Evolutionary conservation across 2,329 filamentous ascomycete genomes (phyloP), one percentile per base, ranked within the genome.

Genomic region (Pyricularia sp.): DNA sequence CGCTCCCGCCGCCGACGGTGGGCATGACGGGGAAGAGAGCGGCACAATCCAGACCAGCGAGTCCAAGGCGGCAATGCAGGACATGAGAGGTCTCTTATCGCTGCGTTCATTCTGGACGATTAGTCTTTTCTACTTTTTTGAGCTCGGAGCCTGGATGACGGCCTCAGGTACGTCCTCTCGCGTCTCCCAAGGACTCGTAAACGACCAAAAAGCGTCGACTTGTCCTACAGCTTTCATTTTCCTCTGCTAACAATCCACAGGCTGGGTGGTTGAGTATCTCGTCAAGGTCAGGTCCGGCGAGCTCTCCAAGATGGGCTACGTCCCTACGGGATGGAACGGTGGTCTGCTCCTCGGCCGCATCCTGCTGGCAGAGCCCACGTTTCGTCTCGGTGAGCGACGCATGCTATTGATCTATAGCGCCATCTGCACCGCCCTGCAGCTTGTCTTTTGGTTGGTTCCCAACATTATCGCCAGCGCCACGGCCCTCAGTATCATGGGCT

Each of bases 401-500:
- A 84, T 88, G 17, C 83, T 90, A 31, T 25, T 33, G n/a, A 79
- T 84, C 30, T 95, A 94, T 77, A 83, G 94, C 3, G 79, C 85
- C 5, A 75, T 88, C 20, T 84, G 86, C 2, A 88, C 92, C 75
- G 87, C 76, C 0, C 82, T 92, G 5, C 86, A 92, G 73, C 83
- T 94, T 0, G 78, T 94, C 59, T 92, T 94, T 80, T 95, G 92
- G 92, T 87, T 94, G 2, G 89, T 95, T 0, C 92, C 92, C 0
- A 85, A 90, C 68, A 92, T 94, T 76, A 86, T 90, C 74, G 89
- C 92, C 6, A 92, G 90, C 0, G 89, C 90, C 0, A 83, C 94
- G 1, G 88, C 90, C 4, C 88, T 93, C 12, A 82, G 88, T 0
- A 76, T 94, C 0, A 86, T 92, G 70, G 92, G 92, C 0, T 93